These are phyloP conservation scores for Globisporangium canariense DNA, from an alignment of 352 stramenopile genomes.

Conservation along the genomic window DNA sequence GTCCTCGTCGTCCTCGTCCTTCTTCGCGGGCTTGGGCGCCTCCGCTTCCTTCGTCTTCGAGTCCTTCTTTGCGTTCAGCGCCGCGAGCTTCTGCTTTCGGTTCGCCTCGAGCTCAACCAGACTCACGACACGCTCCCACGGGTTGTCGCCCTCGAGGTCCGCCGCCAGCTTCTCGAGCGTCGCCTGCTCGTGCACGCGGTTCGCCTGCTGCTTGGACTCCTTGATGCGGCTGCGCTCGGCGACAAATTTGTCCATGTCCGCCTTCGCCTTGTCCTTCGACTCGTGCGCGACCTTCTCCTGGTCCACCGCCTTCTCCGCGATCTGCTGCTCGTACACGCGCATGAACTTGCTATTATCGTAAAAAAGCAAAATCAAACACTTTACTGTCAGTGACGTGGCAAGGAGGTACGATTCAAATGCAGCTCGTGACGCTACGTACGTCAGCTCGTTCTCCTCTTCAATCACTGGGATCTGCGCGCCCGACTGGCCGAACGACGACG, in stretches of 20 bases:
- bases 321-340: slow-evolving; percentile 64
- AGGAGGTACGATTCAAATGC: neutral
- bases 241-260: slow-evolving; percentile 79
- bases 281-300: slow-evolving; percentile 72
- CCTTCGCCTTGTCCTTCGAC: slow-evolving; percentile 67
- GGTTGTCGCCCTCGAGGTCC: slow-evolving; percentile 93
- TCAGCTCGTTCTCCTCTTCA: slow-evolving; percentile 73
- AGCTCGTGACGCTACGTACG: slow-evolving; percentile 33
- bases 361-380: slow-evolving; percentile 5
- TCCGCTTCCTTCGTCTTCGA: slow-evolving; percentile 46
- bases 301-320: slow-evolving; percentile 59
- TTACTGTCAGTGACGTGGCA: neutral
- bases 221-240: slow-evolving; percentile 82
- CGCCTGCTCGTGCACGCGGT: slow-evolving; percentile 91
- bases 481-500: slow-evolving; percentile 18
- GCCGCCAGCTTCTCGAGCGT: slow-evolving; percentile 94
- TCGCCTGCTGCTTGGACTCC: slow-evolving; percentile 90
- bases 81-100: slow-evolving; percentile 69
- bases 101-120: slow-evolving; percentile 89
- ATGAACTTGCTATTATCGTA: slow-evolving; percentile 57
- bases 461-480: slow-evolving; percentile 35
- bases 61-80: slow-evolving; percentile 49
- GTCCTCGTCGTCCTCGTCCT: slow-evolving; percentile 74
- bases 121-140: slow-evolving; percentile 92
- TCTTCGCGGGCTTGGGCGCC: slow-evolving; percentile 39